These are phyloP conservation scores for Chrysoporthe austroafricana DNA, from an alignment of 2,329 filamentous ascomycete species.

Conservation along the genomic window DNA sequence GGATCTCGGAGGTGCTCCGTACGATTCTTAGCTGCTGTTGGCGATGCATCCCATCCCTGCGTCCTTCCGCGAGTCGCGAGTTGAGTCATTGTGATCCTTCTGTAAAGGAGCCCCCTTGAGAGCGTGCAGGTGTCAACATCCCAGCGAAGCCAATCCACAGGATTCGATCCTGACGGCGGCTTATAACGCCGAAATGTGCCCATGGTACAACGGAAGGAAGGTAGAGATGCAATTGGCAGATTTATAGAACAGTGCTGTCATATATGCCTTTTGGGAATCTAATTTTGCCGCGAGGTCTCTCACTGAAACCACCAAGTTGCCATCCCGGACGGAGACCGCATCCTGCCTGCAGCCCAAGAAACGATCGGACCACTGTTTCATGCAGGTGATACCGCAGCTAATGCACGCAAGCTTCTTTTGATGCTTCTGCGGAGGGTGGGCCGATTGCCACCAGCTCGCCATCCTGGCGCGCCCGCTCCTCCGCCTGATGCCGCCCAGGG, in stretches of 20 bases:
- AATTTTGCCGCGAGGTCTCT: not conserved
- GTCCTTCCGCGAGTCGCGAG: not conserved
- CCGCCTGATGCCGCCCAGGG: too few relatives aligned
- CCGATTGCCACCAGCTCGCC: too few relatives aligned
- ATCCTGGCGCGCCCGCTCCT: too few relatives aligned
- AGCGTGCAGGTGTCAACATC: not conserved
- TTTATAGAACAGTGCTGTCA: not conserved
- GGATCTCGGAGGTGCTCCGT: not conserved
- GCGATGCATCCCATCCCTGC: not conserved
- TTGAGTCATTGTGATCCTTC: constrained; percentile 1
- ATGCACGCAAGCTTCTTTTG: constrained; percentile 6
- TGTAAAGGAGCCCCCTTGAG: not conserved
- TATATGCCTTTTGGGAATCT: not conserved
- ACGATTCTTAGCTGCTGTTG: not conserved
- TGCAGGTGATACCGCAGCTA: constrained; percentile 7
- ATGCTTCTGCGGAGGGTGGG: not conserved
- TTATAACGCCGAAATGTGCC: not conserved
- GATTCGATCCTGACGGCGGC: not conserved
- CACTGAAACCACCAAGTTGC: not conserved
- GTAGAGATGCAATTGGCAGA: not conserved
- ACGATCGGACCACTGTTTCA: constrained; percentile 1
- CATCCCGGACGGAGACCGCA: not conserved
- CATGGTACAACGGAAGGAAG: not conserved
- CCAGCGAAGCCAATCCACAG: not conserved
- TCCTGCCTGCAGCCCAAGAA: not conserved